Base-by-base conservation (phyloP, 2,329 filamentous ascomycete species). In the Diaporthe batatas region DNA sequence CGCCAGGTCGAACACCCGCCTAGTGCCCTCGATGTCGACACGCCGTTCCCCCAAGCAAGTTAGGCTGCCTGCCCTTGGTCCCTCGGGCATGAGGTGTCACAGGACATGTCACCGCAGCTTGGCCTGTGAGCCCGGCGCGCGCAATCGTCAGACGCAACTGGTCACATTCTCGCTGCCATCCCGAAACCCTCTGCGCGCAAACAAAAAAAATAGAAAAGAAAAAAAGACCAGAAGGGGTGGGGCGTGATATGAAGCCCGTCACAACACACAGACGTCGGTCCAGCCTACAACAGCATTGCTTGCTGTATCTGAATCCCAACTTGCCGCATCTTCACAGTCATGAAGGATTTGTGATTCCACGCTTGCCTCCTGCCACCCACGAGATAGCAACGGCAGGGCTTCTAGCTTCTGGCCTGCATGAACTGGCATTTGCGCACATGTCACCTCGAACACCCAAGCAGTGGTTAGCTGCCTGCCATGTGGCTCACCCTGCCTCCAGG, bases 251-350 rank as follows among this genome's bases (percentile, higher is more conserved):
- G 29, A 51, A 51, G 59, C 59, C 59, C 51, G 44, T 51, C 62
- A 51, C 29, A 65, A 65, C 62, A 65, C 62, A 65, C 62, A 65
- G 62, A 65, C 62, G 21, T 65, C 62, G 62, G 62, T 44, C 29
- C 44, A 65, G 62, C 62, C 44, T 25, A 32, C 51, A 4, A 14
- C 18, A 18, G 44, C 29, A 29, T 25, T 65, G 25, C 32, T 34
- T 55, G 59, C 29, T 51, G 36, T 39, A 18, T 65, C 44, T 51
- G 18, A 23, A 14, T 34, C 44, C n/a, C 4, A 23, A 5, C 11
- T 23, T 36, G n/a, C 36, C 10, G 21, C 18, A 23, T 47, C 29
- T 39, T 39, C 21, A 25, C 3, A 25, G 1, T 65, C 11, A 39
- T 2, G 11, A 4, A 11, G 10, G 25, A 10, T 21, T 21, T 18